These are phyloP conservation scores for Williopsis jadinii DNA, from an alignment of 1,139 yeast species.

Conservation along the genomic window DNA sequence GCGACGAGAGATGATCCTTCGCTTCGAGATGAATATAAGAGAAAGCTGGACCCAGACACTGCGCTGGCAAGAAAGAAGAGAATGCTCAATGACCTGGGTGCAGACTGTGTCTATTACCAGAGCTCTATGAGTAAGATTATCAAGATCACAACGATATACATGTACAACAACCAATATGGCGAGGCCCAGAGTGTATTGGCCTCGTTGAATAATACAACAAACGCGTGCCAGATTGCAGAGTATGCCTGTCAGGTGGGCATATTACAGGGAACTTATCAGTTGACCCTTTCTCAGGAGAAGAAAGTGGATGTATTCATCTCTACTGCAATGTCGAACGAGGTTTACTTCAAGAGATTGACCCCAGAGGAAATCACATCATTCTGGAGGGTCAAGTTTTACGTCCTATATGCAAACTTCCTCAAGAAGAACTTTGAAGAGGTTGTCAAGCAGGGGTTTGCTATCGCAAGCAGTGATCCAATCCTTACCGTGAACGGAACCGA, in stretches of 20 bases:
- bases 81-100: constrained; percentile 9
- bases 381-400: constrained; percentile 18
- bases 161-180: constrained; percentile 12
- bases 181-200: constrained; percentile 18
- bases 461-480: constrained; percentile 12
- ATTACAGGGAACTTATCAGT: constrained; percentile 12
- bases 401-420: constrained; percentile 16
- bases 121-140: constrained; percentile 12
- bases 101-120: constrained; percentile 18
- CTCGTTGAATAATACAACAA: constrained; percentile 9
- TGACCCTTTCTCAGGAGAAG: constrained; percentile 18
- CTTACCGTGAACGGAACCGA: constrained; percentile 11
- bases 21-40: background rate
- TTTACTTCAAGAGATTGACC: constrained; percentile 18
- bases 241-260: constrained; percentile 16
- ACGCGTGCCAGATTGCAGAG: constrained; percentile 17
- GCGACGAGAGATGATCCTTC: background rate
- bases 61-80: constrained; percentile 7
- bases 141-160: constrained; percentile 11
- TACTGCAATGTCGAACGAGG: constrained; percentile 17
- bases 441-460: constrained; percentile 5
- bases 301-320: constrained; percentile 17
- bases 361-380: constrained; percentile 15
- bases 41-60: constrained; percentile 8
- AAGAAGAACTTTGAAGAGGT: constrained; percentile 16